These are phyloP conservation scores for Pythium inflatum DNA, from an alignment of 352 stramenopile species.

Conservation along the genomic window DNA sequence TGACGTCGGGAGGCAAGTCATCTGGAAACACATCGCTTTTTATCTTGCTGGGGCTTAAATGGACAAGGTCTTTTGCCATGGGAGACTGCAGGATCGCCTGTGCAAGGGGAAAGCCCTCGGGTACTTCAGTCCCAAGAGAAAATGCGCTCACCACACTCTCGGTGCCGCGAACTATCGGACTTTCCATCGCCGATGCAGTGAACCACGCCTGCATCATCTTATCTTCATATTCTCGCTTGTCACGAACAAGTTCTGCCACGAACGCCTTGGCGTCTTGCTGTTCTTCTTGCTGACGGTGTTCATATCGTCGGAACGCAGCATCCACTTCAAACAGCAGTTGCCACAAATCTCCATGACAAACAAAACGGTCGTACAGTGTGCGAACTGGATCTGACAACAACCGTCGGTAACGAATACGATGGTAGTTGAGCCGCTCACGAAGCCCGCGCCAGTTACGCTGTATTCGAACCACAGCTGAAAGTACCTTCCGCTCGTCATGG, in stretches of 20 bases:
- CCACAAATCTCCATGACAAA: slow-evolving; percentile 63
- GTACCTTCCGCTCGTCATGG: slow-evolving; percentile 27
- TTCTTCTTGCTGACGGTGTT: slow-evolving; percentile 47
- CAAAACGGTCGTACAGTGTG: slow-evolving; percentile 48
- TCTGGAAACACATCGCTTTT: slow-evolving; percentile 55
- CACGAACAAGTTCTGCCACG: slow-evolving; percentile 46
- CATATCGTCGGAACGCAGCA: slow-evolving; percentile 58
- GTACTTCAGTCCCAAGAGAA: not conserved
- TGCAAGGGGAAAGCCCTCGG: slow-evolving; percentile 15
- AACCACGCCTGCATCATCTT: slow-evolving; percentile 74
- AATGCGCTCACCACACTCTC: slow-evolving; percentile 38
- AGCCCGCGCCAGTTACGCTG: slow-evolving; percentile 60
- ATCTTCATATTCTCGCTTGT: slow-evolving; percentile 55
- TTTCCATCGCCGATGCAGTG: slow-evolving; percentile 51
- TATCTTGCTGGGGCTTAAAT: slow-evolving; percentile 47
- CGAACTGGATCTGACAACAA: slow-evolving; percentile 49
- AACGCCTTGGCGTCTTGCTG: slow-evolving; percentile 56
- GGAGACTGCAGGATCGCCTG: slow-evolving; percentile 38
- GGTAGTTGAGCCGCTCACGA: slow-evolving; percentile 48
- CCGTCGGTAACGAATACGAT: slow-evolving; percentile 41
- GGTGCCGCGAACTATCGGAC: slow-evolving; percentile 47
- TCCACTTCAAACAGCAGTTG: slow-evolving; percentile 63
- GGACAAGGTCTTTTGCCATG: slow-evolving; percentile 47
- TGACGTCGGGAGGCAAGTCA: slow-evolving; percentile 49
- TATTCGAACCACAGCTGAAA: slow-evolving; percentile 45